Conservation (phyloP, 768 basidiomycete species). For the Plicaturopsis crispa region DNA sequence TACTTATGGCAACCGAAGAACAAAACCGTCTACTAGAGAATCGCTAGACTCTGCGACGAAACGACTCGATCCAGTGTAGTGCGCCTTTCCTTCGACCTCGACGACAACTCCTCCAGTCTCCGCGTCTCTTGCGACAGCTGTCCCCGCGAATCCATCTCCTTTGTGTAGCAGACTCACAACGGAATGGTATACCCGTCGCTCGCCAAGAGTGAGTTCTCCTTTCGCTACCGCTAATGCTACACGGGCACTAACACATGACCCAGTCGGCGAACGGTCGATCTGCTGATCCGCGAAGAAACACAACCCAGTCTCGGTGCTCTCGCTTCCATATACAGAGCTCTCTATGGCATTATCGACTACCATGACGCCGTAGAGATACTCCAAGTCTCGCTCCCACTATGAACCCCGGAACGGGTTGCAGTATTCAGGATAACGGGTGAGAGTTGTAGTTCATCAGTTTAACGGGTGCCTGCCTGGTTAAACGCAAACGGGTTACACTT, state of each 20-base stretch:
- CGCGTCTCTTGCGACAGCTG: conserved; percentile 11
- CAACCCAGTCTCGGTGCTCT: conserved; percentile 14
- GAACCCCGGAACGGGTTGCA: too few relatives aligned
- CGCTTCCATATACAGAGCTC: neutral
- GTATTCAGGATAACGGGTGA: too few relatives aligned
- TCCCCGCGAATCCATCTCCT: conserved; percentile 18
- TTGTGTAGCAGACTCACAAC: conserved; percentile 16
- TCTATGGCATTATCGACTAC: conserved; percentile 18
- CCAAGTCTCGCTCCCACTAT: conserved; percentile 22
- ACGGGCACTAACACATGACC: conserved; percentile 30
- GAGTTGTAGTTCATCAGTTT: too few relatives aligned
- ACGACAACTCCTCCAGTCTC: conserved; percentile 18
- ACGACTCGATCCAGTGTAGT: conserved; percentile 20
- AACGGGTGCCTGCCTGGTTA: too few relatives aligned
- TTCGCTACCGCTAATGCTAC: conserved; percentile 27
- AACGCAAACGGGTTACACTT: too few relatives aligned
- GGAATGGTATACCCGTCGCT: conserved; percentile 25
- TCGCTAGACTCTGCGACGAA: conserved; percentile 3
- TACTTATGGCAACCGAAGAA: too few relatives aligned
- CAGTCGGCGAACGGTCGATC: conserved; percentile 31
- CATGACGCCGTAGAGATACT: conserved; percentile 30
- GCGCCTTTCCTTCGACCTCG: conserved; percentile 21
- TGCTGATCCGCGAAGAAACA: conserved; percentile 33
- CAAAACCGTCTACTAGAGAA: too few relatives aligned
- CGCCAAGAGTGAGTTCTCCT: conserved; percentile 17